Base-by-base conservation (phyloP, 1,284 basidiomycete species). In the Rhodotorula sp. region DNA sequence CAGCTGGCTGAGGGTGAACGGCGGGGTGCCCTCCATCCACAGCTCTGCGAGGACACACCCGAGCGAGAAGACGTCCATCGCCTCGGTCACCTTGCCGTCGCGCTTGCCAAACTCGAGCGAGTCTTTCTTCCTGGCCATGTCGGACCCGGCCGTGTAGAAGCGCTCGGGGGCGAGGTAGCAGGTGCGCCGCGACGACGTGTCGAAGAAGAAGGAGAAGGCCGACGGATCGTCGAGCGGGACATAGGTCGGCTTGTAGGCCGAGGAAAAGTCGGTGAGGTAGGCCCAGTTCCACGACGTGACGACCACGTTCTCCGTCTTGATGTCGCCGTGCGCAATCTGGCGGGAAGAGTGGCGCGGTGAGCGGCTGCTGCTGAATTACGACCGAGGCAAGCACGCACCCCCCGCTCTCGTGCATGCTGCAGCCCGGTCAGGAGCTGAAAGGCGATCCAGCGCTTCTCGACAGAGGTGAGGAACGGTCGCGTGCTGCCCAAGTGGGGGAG, bases 371-470 rank as follows among this genome's bases (percentile, higher is more conserved):
- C 23, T 14, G 42, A 55, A 34, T 5, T 34, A 65, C 19, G 44
- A 9, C 23, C n/a, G 12, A 25, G 16, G n/a, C 0, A 10, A 3
- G 45, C 25, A 70, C 83, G 67, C 61, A 85, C 85, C 72, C 85
- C 85, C 71, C 90, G 88, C 66, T 88, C 89, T 41, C 92, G 88
- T 1, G 92, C 88, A 75, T 93, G 92, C 46, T 90, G 87, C 70
- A 99, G 86, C 4, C 90, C 93, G 45, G 88, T 90, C 64, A 99
- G 84, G 2, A 99, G 85, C 81, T 99, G 96, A 80, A 94, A 99
- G 0, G 91, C 90, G 73, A 99, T 93, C 97, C 97, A 99, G 79
- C 93, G 93, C 86, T 99, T 99, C 85, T 99, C 97, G 57, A 97
- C 87, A 64, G 85, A 81, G 68, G 89, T 90, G 61, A 99, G 85